Conservation (phyloP, 257 asterid species). For the Capsicum baccatum region DNA sequence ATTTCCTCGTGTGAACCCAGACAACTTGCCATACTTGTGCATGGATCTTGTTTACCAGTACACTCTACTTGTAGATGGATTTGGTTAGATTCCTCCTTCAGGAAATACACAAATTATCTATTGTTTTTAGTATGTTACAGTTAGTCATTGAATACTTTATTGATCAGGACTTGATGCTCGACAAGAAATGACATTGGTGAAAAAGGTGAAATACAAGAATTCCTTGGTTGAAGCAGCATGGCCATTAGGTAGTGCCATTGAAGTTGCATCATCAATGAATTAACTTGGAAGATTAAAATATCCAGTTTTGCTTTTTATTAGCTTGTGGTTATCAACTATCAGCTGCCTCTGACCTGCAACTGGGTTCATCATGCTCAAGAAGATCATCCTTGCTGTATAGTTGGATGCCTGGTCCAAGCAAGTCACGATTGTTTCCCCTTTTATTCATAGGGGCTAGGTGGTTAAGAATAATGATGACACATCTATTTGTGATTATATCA, state of each 20-base stretch:
- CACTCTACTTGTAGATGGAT: constrained; percentile 88
- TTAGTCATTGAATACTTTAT: neutral
- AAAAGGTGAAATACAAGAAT: constrained; percentile 46
- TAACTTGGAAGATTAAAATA: neutral
- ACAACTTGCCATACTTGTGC: constrained; percentile 90
- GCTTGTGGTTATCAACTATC: neutral
- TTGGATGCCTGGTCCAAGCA: constrained; percentile 18
- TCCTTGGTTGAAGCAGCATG: constrained; percentile 56
- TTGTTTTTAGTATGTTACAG: constrained; percentile 11
- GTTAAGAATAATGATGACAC: neutral
- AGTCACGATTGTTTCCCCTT: constrained; percentile 17
- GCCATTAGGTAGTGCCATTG: constrained; percentile 59
- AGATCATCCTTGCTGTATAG: neutral
- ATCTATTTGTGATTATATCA: constrained; percentile 12
- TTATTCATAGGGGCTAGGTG: constrained; percentile 7
- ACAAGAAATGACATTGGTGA: constrained; percentile 54
- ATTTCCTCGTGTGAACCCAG: constrained; percentile 63
- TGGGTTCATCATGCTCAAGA: neutral
- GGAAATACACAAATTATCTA: neutral
- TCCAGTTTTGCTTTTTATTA: neutral
- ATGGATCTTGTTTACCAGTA: constrained; percentile 94
- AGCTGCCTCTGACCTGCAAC: neutral
- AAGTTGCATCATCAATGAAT: constrained; percentile 43
- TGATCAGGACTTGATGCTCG: constrained; percentile 47
- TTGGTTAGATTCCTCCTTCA: constrained; percentile 53